Evolutionary conservation across 2,329 filamentous ascomycete genomes (phyloP), one percentile per base, ranked within the genome.

Genomic region (Fusarium ambrosium): DNA sequence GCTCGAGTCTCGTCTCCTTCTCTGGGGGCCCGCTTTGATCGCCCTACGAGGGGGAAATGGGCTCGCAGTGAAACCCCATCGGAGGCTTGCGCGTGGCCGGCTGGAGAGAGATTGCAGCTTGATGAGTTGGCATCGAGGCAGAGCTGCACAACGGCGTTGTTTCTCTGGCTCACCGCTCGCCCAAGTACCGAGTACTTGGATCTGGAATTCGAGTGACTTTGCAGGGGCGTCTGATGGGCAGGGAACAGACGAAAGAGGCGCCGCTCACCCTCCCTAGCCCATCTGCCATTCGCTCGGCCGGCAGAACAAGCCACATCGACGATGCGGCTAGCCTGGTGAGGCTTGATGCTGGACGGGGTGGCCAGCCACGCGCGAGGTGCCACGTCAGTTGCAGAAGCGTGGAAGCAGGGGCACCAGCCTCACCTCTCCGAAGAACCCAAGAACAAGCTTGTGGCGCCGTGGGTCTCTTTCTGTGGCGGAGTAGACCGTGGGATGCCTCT

Each of bases 371-470:
- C 72, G 75, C 75, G 69, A 77, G 66, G 71, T 84, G 85, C 84
- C 85, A 86, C 85, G 85, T 86, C 84, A 84, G 77, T 65, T 62
- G 63, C 61, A 60, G 39, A 73, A 65, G 32, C 72, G 61, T 59
- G 51, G 39, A 73, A 65, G 32, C 72, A 65, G 58, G 67, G 68
- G 29, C 77, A 73, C 83, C 79, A 85, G 84, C 83, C 84, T 84
- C 83, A 73, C 62, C 41, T 74, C 66, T 74, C 66, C 53, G 45
- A 64, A 70, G 53, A 69, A 36, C 53, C 32, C 36, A 37, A 37
- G 36, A 37, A 59, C 32, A 39, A 72, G 51, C 56, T 53, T 73
- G 74, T 77, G 73, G 74, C 70, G 72, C 62, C 66, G 68, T 78
- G 72, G 63, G 37, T 62, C 62, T 64, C 66, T 53, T 53, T 34